Base-by-base conservation (phyloP, 768 basidiomycete species). In the Chalciporus piperatus region DNA sequence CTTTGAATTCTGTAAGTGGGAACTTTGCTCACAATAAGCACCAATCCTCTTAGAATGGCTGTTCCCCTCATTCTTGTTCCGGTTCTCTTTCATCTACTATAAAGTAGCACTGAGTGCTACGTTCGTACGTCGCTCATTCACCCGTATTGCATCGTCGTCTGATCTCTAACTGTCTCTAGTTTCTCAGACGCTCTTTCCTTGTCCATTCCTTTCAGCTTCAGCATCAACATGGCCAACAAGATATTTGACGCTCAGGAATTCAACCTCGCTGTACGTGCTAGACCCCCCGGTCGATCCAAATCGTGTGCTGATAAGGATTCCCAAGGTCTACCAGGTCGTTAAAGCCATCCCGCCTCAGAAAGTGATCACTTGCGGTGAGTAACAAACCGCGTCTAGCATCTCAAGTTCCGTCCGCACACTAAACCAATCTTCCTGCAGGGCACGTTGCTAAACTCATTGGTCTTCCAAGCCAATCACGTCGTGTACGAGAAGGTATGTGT, bases 401-500 rank as follows among this genome's bases (percentile, higher is more conserved):
- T 1, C 17, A 17, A 4, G 4, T 32, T 39, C 19, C 9, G n/a
- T 16, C 12, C n/a, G 16, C 8, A 28, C 25, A 9, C 16, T 27
- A 28, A 44, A 28, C 6, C 16, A 19, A n/a, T 32, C 38, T 20
- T 14, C 14, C 23, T 6, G 33, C 41, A 60, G 58, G 85, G 1
- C 87, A 90, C 58, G 80, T 92, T 45, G 87, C 89, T 0, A 84
- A 84, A 58, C 74, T 91, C 9, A 74, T 87, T 38, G 87, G 87
- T 17, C 82, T 83, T 79, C 89, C 89, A 0, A 75, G 71, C 11
- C 79, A 91, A 66, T 81, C 88, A 4, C 76, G 85, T 32, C 85
- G 85, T 58, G 87, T 90, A 16, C 89, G 89, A 9, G 85, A 88
- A 79, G 87, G 88, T 84, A 54, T 47, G 57, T 50, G 11, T 23